Evolutionary conservation across 768 basidiomycete species (phyloP).

Genomic region (Rhizopogon vulgaris): DNA sequence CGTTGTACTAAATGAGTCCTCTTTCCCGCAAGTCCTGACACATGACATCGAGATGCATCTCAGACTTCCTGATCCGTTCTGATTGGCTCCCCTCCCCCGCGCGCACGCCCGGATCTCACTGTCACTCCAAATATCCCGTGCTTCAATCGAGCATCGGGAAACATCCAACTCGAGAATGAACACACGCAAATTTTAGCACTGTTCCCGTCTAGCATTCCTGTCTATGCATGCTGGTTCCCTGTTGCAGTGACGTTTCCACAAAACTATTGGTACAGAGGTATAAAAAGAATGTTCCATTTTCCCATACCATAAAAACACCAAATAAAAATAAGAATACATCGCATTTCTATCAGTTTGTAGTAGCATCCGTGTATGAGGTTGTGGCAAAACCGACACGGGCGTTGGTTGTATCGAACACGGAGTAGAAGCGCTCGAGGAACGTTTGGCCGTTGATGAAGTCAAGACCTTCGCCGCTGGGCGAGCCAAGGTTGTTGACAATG

Average conservation of each 20-base stretch:
- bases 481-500: slow-evolving; percentile 33
- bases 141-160: no score
- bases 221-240: neutral
- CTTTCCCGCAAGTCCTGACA: no score
- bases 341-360: slow-evolving; percentile 18
- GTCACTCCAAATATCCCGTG: no score
- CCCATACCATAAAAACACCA: neutral
- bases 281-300: neutral
- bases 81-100: no score
- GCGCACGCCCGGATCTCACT: no score
- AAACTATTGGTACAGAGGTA: neutral
- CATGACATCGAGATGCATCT: no score
- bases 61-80: no score
- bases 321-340: slow-evolving; percentile 1
- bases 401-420: slow-evolving; percentile 57
- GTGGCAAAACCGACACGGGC: slow-evolving; percentile 28
- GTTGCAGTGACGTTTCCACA: neutral
- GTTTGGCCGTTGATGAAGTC: slow-evolving; percentile 51
- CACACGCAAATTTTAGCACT: no score
- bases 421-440: slow-evolving; percentile 61
- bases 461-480: slow-evolving; percentile 37
- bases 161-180: no score
- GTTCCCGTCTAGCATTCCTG: no score
- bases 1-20: no score
- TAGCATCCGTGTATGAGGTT: slow-evolving; percentile 22